Conservation (phyloP, 352 stramenopile genomes). For the Peronospora tabacina region DNA sequence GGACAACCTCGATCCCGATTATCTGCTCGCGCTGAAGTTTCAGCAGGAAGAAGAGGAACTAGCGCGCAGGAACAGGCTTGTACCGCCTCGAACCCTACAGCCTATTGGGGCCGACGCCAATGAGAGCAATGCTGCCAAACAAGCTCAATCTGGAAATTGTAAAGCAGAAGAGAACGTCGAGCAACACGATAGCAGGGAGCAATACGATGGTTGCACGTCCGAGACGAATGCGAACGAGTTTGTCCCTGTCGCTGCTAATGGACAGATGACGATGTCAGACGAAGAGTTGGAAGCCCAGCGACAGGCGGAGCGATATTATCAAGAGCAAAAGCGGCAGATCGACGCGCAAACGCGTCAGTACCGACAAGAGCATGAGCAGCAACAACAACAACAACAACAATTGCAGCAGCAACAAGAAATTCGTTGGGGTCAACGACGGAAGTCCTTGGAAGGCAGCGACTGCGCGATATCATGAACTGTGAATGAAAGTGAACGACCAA, state of each 20-base stretch:
- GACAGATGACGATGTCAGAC: conserved; percentile 50
- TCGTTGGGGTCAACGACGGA: conserved; percentile 14
- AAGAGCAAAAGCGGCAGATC: conserved; percentile 53
- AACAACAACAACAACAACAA: conserved; percentile 20
- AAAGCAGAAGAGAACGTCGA: conserved; percentile 2
- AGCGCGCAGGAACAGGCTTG: conserved; percentile 19
- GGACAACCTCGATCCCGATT: conserved; percentile 48
- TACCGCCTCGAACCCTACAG: conserved; percentile 17
- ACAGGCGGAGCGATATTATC: conserved; percentile 59
- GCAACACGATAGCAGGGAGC: conserved; percentile 16
- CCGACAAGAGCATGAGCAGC: conserved; percentile 28
- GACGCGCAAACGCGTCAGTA: conserved; percentile 35
- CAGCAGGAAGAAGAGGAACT: conserved; percentile 71
- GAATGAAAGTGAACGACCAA: background rate
- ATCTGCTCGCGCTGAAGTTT: conserved; percentile 57
- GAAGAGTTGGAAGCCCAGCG: conserved; percentile 64
- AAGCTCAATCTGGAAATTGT: background rate
- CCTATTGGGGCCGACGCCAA: conserved; percentile 7
- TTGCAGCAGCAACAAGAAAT: conserved; percentile 25
- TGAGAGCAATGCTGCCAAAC: conserved; percentile 2
- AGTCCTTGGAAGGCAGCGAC: conserved; percentile 23
- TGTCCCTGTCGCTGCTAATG: conserved; percentile 36
- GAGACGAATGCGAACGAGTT: conserved; percentile 32
- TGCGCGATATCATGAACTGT: conserved; percentile 43
- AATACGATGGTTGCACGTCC: conserved; percentile 5